Conservation (phyloP, 2,329 filamentous ascomycete genomes). For the Bipolaris gigantea region DNA sequence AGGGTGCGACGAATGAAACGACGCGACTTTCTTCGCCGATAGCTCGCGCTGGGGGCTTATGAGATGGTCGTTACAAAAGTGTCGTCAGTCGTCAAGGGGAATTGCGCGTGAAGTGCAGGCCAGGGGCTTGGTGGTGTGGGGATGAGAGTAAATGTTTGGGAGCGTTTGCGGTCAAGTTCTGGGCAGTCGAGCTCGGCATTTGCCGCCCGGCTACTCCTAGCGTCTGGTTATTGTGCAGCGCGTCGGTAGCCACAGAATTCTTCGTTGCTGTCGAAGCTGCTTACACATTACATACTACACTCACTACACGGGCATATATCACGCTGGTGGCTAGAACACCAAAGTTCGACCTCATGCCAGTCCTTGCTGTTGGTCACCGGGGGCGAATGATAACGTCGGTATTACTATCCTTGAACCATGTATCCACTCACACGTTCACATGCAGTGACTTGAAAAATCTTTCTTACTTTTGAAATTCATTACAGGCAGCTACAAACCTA, state of each 20-base stretch:
- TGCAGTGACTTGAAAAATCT: background rate
- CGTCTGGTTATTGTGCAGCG: background rate
- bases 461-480: background rate
- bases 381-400: background rate
- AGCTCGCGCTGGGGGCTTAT: slow-evolving; percentile 16
- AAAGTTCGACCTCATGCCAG: background rate
- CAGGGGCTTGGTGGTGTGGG: slow-evolving; percentile 12
- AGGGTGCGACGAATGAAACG: slow-evolving; percentile 23
- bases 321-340: background rate
- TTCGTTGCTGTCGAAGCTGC: background rate
- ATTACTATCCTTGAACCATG: too few species aligned
- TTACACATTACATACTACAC: background rate
- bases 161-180: slow-evolving; percentile 16
- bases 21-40: slow-evolving; percentile 25
- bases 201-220: slow-evolving; percentile 13
- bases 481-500: too few species aligned
- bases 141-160: slow-evolving; percentile 11
- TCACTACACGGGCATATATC: background rate
- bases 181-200: slow-evolving; percentile 16
- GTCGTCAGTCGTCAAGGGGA: slow-evolving; percentile 15
- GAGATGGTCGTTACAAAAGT: slow-evolving; percentile 14
- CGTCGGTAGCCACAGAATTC: background rate
- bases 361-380: background rate
- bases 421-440: background rate
- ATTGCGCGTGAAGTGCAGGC: slow-evolving; percentile 10